A percentile compares a stretch with the other conserved stretches of the same genome.
Conservation (phyloP, 2,329 filamentous ascomycete genomes). For the Beauveria sp. region DNA sequence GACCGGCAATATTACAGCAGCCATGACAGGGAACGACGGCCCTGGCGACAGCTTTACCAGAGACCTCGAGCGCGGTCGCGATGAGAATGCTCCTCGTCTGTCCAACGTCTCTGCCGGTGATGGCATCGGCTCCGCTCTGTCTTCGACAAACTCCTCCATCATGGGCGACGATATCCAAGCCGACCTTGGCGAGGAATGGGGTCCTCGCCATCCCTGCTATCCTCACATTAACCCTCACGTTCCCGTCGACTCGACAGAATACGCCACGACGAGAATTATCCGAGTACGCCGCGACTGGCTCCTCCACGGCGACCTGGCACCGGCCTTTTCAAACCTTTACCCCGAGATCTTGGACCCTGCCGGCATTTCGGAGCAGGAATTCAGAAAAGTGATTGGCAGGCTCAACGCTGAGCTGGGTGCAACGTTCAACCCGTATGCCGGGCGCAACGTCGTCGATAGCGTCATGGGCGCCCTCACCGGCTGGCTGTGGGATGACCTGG, state of each 20-base stretch:
- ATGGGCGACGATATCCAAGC: slow-evolving; percentile 58
- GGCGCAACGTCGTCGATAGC: slow-evolving; percentile 72
- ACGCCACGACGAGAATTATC: slow-evolving; percentile 76
- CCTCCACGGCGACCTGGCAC: slow-evolving; percentile 77
- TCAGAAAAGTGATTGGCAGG: slow-evolving; percentile 71
- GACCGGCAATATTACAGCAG: not conserved
- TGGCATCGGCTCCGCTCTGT: slow-evolving; percentile 46
- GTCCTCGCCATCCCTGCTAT: slow-evolving; percentile 86
- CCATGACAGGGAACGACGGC: slow-evolving; percentile 13
- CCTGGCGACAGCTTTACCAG: slow-evolving; percentile 32
- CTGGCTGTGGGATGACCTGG: slow-evolving; percentile 91
- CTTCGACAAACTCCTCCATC: slow-evolving; percentile 51
- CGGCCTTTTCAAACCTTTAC: slow-evolving; percentile 90
- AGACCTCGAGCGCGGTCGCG: slow-evolving; percentile 49
- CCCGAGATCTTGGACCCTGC: slow-evolving; percentile 88
- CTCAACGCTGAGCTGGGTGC: slow-evolving; percentile 69
- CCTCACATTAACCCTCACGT: slow-evolving; percentile 92
- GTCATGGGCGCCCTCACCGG: slow-evolving; percentile 75
- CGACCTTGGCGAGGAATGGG: slow-evolving; percentile 75
- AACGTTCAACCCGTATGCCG: slow-evolving; percentile 72
- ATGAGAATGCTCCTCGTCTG: slow-evolving; percentile 33
- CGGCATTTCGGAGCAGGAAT: slow-evolving; percentile 76
- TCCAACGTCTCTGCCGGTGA: slow-evolving; percentile 43
- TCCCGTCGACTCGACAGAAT: slow-evolving; percentile 65
- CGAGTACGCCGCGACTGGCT: slow-evolving; percentile 90